Base-by-base conservation (phyloP, 768 basidiomycete species). In the Pleurotus pulmonarius region DNA sequence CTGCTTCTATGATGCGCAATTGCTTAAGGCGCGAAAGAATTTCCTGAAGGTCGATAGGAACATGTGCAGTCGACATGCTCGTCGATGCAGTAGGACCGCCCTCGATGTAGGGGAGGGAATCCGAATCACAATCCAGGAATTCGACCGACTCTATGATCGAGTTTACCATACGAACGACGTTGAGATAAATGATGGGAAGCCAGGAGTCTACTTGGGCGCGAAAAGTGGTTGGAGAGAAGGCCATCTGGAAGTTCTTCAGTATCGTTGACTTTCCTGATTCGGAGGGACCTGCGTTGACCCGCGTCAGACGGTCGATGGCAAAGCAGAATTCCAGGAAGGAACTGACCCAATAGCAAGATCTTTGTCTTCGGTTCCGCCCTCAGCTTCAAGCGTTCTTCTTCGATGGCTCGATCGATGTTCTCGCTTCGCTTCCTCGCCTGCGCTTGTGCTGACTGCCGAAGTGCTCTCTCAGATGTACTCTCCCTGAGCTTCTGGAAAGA, bases 261-360 rank as follows among this genome's bases (percentile, higher is more conserved):
- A 85, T 75, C 0, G 86, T 86, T 0, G 83, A 85, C 65, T 87
- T 87, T 26, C 86, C 86, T 5, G 83, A 83, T 69, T 86, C 85
- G 29, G 85, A 81, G 66, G 86, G 86, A 47, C 85, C 84, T 86
- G 58, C 26, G 46, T 43, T 55, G 44, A 9, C 8, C 29, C 1
- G 29, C 29, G 29, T 34, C 29, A 34, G 29, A 3, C 9, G 9
- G 29, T 34, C 9, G 29, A 8, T 22, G 40, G 16, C 22, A 39
- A 26, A 24, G 55, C 46, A 37, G 15, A 55, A 54, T 43, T 26
- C 18, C 16, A 45, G 38, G 46, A 46, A 37, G 18, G 9, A 8
- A 63, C 80, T 47, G 44, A 85, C 85, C 86, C 39, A 86, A 73
- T 41, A 87, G 70, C 20, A 87, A 70, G 13, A 86, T 74, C 65